Conservation (phyloP, 177 flowering plant genomes). For the Vitis hybrid region DNA sequence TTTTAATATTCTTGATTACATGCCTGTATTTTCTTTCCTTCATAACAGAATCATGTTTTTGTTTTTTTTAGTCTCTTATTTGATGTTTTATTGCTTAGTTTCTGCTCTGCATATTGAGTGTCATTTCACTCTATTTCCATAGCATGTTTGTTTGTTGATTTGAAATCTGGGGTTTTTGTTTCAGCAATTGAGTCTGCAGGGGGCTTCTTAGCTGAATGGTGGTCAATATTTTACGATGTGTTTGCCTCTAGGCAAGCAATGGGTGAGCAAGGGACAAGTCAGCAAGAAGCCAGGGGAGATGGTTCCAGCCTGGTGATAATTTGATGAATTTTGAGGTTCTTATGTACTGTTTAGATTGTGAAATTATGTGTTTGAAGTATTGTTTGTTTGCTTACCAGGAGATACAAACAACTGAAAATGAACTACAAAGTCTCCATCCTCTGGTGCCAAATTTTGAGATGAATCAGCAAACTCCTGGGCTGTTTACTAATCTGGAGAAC, state of each 20-base stretch:
- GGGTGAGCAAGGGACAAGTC: too few species aligned
- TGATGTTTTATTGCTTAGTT: background rate
- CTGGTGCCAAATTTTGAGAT: background rate
- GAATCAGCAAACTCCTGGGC: conserved; percentile 8
- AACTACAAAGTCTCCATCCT: background rate
- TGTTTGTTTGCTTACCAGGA: conserved; percentile 8
- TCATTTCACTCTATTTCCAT: background rate
- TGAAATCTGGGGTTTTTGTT: background rate
- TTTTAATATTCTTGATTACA: background rate
- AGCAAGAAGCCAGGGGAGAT: conserved; percentile 1
- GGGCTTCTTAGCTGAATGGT: conserved; percentile 40
- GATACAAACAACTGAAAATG: background rate
- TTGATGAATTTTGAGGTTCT: background rate
- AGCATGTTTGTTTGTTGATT: background rate
- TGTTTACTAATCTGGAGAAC: conserved; percentile 5
- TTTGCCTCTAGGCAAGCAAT: conserved; percentile 10
- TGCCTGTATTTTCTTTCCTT: background rate
- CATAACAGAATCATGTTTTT: background rate
- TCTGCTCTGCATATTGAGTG: background rate
- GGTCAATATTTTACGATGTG: conserved; percentile 30
- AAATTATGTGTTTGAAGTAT: background rate
- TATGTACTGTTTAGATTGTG: background rate
- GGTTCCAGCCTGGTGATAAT: conserved; percentile 9
- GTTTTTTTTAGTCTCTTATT: background rate
- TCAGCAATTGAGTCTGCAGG: conserved; percentile 29